Conservation (phyloP, 2,329 filamentous ascomycete species). For the Furcasterigmium furcatum region DNA sequence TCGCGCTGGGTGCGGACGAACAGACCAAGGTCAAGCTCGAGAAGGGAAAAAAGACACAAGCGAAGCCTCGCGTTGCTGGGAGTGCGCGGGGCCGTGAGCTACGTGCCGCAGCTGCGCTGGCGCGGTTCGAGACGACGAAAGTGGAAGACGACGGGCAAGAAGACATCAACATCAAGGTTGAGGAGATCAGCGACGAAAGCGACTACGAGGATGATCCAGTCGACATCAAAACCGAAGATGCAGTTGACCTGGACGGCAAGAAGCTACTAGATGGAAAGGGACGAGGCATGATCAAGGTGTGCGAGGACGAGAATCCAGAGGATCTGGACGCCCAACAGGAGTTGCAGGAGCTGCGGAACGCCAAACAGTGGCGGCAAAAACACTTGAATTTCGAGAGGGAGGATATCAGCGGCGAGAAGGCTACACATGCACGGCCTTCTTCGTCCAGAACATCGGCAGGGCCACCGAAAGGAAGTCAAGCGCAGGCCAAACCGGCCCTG, state of each 20-base stretch:
- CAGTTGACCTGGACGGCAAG: constrained; percentile 62
- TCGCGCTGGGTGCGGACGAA: constrained; percentile 67
- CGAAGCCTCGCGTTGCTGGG: constrained; percentile 69
- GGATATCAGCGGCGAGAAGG: too few relatives aligned
- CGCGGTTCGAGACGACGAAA: constrained; percentile 63
- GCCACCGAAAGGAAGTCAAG: too few relatives aligned
- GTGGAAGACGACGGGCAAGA: constrained; percentile 42
- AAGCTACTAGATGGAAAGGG: constrained; percentile 65
- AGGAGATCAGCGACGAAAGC: constrained; percentile 34
- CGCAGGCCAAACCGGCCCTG: background rate
- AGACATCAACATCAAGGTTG: constrained; percentile 25
- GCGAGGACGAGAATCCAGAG: constrained; percentile 61
- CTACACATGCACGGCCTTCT: too few relatives aligned
- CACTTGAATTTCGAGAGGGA: constrained; percentile 5
- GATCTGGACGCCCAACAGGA: constrained; percentile 60
- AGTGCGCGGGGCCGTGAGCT: constrained; percentile 74
- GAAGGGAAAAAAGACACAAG: constrained; percentile 57
- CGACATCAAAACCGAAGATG: constrained; percentile 45
- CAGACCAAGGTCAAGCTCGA: constrained; percentile 63
- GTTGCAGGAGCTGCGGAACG: constrained; percentile 60
- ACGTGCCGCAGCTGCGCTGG: constrained; percentile 72
- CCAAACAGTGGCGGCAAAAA: constrained; percentile 15
- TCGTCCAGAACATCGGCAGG: too few relatives aligned
- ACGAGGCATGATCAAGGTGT: constrained; percentile 68
- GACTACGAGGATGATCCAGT: constrained; percentile 44